Conservation (phyloP, 805 yeast species). For the Maudiozyma serrabonitensis region DNA sequence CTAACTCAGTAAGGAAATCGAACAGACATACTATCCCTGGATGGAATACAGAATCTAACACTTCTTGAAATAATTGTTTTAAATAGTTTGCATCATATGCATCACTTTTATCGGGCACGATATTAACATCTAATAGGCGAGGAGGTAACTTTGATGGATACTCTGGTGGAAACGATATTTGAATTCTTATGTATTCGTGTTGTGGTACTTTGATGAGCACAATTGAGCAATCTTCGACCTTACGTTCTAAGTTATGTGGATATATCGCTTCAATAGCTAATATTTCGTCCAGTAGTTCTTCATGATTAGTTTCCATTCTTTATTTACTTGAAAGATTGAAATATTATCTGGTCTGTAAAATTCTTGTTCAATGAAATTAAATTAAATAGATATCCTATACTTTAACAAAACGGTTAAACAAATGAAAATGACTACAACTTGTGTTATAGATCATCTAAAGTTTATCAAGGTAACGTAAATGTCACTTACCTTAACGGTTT, state of each 20-base stretch:
- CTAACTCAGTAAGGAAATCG: conserved; percentile 64
- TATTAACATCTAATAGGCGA: conserved; percentile 44
- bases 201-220: conserved; percentile 47
- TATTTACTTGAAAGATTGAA: neutral
- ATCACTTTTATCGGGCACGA: conserved; percentile 14
- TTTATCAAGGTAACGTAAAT: too few relatives aligned
- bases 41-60: conserved; percentile 43
- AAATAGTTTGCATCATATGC: conserved; percentile 40
- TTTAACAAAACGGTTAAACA: too few relatives aligned
- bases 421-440: too few relatives aligned
- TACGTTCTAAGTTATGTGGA: conserved; percentile 46
- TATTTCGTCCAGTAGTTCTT: conserved; percentile 48
- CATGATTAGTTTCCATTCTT: conserved; percentile 9
- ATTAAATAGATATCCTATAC: too few relatives aligned
- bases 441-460: too few relatives aligned
- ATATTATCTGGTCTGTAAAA: too few relatives aligned
- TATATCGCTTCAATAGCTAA: conserved; percentile 81
- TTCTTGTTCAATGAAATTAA: too few relatives aligned
- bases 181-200: conserved; percentile 49
- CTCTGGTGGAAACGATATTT: conserved; percentile 56
- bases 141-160: conserved; percentile 65
- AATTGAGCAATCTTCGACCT: conserved; percentile 29
- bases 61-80: conserved; percentile 38
- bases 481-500: neutral
- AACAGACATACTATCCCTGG: conserved; percentile 66